These are phyloP conservation scores for Paramyrothecium sp. DNA, from an alignment of 2,329 filamentous ascomycete species.

Conservation along the genomic window DNA sequence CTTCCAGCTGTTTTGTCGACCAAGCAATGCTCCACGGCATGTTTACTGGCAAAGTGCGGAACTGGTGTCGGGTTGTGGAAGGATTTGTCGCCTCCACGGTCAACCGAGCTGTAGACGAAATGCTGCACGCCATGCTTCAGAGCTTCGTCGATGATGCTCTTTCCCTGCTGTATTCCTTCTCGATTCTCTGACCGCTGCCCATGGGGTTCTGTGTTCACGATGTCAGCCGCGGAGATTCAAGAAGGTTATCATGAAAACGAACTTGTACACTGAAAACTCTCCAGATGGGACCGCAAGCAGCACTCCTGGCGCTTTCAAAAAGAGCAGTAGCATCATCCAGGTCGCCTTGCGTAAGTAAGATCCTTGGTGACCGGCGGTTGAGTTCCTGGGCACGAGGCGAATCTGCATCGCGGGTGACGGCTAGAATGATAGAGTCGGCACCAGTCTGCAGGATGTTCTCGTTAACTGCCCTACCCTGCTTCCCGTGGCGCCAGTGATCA, in stretches of 20 bases:
- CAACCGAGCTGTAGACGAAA: slow-evolving; percentile 18
- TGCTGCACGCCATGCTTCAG: too few species aligned
- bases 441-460: slow-evolving; percentile 23
- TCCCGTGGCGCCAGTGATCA: slow-evolving; percentile 36
- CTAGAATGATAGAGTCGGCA: slow-evolving; percentile 50
- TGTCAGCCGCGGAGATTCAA: too few species aligned
- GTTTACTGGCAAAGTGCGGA: slow-evolving; percentile 60
- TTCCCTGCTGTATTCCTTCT: too few species aligned
- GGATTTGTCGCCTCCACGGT: slow-evolving; percentile 54
- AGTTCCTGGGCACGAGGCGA: slow-evolving; percentile 50
- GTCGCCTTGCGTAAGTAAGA: slow-evolving; percentile 58
- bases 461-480: slow-evolving; percentile 34
- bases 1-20: slow-evolving; percentile 31
- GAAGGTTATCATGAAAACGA: slow-evolving; percentile 37
- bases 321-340: slow-evolving; percentile 48
- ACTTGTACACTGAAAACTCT: slow-evolving; percentile 63
- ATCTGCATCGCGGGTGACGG: slow-evolving; percentile 55
- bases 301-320: slow-evolving; percentile 41
- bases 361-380: slow-evolving; percentile 37
- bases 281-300: slow-evolving; percentile 40
- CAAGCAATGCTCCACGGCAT: slow-evolving; percentile 59
- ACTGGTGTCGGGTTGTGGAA: slow-evolving; percentile 50
- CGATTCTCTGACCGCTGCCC: too few species aligned
- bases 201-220: too few species aligned
- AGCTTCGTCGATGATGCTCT: too few species aligned